Base-by-base conservation (phyloP, 78 protist genomes). In the Dictyostelium capitatum region DNA sequence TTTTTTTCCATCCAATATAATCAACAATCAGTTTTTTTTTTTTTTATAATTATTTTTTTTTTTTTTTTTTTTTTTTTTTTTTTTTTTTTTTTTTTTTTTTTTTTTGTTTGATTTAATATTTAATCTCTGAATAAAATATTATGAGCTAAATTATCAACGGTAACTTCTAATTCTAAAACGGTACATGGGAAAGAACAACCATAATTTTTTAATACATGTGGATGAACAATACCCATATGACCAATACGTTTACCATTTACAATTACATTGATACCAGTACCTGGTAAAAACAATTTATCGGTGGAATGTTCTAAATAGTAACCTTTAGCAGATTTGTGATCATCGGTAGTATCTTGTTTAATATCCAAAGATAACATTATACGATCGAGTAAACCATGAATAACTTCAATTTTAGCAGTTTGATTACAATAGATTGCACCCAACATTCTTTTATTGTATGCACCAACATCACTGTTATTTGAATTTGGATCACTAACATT, bases 171-270 rank as follows among this genome's bases (percentile, higher is more conserved):
- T 70, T 91, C 96, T 23, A 87, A 62, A 11, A 87, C 14, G 15
- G 96, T 83, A 57, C 92, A 81, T 51, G 98, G 98, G 83, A 59
- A 72, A 9, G 91, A 5, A 53, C 96, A 59, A 47, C 80, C 94
- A 48, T 79, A 97, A 37, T 56, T 51, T 80, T 87, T 83, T 46
- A 96, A 56, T 20, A 98, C 99, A 7, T 48, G 81, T 37, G 99
- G 98, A 89, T 97, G 97, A 15, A 98, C 83, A 6, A 96, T 93
- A 48, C 99, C 99, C 90, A 98, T 59, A 41, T 43, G 15, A 28
- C 99, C 99, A 56, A 98, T 59, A 73, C 80, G 80, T 70, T 83
- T 83, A 23, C 77, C 96, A 47, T 95, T 37, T 82, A 54, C 46
- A 43, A 89, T 15, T 28, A 95, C 73, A 43, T 67, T 56, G 10